These are phyloP conservation scores for Cystobasidium sp. DNA, from an alignment of 1,284 basidiomycete species.

Conservation along the genomic window DNA sequence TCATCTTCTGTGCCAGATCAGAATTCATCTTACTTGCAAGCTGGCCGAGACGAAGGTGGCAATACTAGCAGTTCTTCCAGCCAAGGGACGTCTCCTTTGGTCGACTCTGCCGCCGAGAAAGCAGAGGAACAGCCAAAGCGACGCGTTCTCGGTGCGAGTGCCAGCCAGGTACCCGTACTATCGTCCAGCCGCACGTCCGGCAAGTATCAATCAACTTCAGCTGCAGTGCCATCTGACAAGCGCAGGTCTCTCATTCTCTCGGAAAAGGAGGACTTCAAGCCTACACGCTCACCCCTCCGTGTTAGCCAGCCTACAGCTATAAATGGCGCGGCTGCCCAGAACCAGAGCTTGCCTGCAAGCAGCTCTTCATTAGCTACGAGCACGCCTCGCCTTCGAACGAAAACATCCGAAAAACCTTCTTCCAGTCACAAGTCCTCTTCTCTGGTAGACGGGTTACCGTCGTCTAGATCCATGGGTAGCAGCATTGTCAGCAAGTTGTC, in stretches of 20 bases:
- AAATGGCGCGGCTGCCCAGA: background rate
- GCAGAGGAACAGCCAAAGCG: background rate
- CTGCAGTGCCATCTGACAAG: conserved; percentile 21
- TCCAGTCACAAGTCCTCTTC: conserved; percentile 5
- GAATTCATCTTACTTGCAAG: conserved; percentile 17
- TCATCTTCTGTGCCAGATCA: conserved; percentile 36
- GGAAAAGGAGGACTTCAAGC: conserved; percentile 29
- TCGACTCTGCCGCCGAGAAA: conserved; percentile 2
- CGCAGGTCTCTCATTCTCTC: conserved; percentile 21
- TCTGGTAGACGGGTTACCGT: conserved; percentile 25
- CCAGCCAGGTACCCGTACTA: conserved; percentile 13
- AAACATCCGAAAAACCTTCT: conserved; percentile 25
- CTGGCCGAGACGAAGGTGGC: background rate
- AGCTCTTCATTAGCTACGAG: background rate
- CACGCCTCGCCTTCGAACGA: conserved; percentile 47
- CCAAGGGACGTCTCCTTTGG: conserved; percentile 10
- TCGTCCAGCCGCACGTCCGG: conserved; percentile 28
- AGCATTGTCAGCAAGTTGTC: conserved; percentile 49
- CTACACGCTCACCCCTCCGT: conserved; percentile 4
- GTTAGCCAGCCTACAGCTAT: conserved; percentile 6
- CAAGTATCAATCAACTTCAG: background rate
- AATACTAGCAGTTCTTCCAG: conserved; percentile 22
- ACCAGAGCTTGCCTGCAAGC: background rate
- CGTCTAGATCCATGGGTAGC: conserved; percentile 48
- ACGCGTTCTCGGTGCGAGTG: background rate